Evolutionary conservation across 768 basidiomycete genomes (phyloP).

Genomic region (Sporobolomyces pararoseus): DNA sequence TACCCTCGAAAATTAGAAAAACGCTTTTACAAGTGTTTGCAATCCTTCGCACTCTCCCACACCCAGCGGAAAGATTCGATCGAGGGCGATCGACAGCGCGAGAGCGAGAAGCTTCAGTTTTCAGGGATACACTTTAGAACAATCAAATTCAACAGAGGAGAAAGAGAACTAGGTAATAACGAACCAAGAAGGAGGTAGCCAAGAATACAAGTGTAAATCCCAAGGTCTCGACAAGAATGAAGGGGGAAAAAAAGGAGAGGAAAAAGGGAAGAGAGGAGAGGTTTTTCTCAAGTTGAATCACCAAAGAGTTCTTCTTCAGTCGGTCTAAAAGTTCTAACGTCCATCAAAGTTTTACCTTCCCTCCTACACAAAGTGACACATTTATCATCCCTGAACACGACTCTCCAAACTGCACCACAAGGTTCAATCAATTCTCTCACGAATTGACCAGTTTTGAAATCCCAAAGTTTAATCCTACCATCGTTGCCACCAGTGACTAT

Average conservation of each 20-base stretch:
- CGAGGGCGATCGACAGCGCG: no score
- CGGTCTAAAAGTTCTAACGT: conserved; percentile 41
- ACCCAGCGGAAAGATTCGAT: no score
- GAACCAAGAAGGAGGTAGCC: no score
- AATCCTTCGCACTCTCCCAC: no score
- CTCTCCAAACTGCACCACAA: conserved; percentile 81
- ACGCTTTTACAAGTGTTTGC: no score
- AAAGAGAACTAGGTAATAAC: no score
- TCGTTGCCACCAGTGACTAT: conserved; percentile 57
- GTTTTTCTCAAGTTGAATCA: neutral
- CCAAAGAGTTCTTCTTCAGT: conserved; percentile 8
- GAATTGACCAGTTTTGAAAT: conserved; percentile 58
- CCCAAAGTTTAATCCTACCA: conserved; percentile 51
- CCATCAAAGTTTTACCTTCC: conserved; percentile 75
- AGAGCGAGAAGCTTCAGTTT: no score
- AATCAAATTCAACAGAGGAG: no score
- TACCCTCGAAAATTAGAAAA: no score
- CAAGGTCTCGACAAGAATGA: no score
- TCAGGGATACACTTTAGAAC: no score
- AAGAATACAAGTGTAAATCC: no score
- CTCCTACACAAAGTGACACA: conserved; percentile 78
- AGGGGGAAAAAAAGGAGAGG: neutral
- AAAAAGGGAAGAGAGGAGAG: neutral
- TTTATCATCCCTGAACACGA: conserved; percentile 66
- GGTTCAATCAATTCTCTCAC: conserved; percentile 73